phyloP scores from a whole-genome alignment of 169 alveolate species.

The Plasmodium gaboni region DNA sequence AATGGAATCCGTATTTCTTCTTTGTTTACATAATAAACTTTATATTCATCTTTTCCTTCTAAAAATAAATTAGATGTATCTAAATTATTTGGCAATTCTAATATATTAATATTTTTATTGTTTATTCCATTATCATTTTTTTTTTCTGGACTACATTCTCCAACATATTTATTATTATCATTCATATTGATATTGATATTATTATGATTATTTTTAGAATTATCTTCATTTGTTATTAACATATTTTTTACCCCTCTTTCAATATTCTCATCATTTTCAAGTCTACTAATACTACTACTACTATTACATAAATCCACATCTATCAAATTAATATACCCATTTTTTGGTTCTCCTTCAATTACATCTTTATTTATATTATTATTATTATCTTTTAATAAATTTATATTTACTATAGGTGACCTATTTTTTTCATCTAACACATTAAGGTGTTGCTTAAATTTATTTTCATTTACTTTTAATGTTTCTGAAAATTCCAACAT shows the following conservation, averaged over 20 bases:
- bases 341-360: background rate
- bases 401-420: background rate
- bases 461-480: background rate
- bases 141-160: background rate
- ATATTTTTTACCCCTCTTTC: background rate
- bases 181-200: background rate
- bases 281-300: background rate
- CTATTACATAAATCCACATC: background rate
- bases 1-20: slow-evolving; percentile 73
- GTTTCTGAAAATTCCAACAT: slow-evolving; percentile 32
- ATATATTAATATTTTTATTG: slow-evolving; percentile 32
- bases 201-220: background rate
- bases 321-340: no score
- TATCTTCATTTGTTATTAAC: background rate
- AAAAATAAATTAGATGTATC: slow-evolving; percentile 4
- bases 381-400: background rate
- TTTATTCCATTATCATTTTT: background rate
- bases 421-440: background rate
- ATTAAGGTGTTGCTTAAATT: background rate
- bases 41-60: slow-evolving; percentile 75
- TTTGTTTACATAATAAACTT: slow-evolving; percentile 62
- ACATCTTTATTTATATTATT: background rate
- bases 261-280: background rate
- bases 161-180: background rate
- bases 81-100: slow-evolving; percentile 37